A percentile compares a stretch with the other conserved stretches of the same genome.
Conservation (phyloP, 164 flowering plant genomes). For the Tetrastigma voinierianum region DNA sequence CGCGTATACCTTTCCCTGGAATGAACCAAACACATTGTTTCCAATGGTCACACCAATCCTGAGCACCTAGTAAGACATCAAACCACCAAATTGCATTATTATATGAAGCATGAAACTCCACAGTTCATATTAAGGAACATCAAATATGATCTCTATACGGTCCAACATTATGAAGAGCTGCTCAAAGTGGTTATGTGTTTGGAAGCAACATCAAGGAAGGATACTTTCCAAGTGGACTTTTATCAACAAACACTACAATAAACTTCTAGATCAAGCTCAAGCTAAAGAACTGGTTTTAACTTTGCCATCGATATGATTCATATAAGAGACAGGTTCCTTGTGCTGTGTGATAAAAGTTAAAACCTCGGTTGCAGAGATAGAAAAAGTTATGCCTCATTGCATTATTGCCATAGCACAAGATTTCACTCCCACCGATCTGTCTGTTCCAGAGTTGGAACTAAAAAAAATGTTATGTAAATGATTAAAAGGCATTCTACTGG, state of each 20-base stretch:
- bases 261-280: background rate
- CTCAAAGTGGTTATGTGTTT: background rate
- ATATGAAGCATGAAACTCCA: background rate
- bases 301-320: background rate
- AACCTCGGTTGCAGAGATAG: background rate
- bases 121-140: background rate
- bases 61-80: constrained; percentile 38
- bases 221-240: background rate
- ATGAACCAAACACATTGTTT: constrained; percentile 92
- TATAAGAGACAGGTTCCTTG: background rate
- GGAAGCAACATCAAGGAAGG: background rate
- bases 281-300: background rate
- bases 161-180: background rate
- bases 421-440: background rate
- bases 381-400: background rate
- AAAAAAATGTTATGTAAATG: background rate
- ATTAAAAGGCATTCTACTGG: background rate
- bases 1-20: constrained; percentile 51
- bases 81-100: constrained; percentile 7
- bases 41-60: constrained; percentile 97
- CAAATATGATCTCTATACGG: background rate
- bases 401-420: background rate
- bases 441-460: background rate
- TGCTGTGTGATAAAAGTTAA: background rate
- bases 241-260: background rate